These are phyloP conservation scores for Xylariales sp. DNA, from an alignment of 2,329 filamentous ascomycete species.

Conservation along the genomic window DNA sequence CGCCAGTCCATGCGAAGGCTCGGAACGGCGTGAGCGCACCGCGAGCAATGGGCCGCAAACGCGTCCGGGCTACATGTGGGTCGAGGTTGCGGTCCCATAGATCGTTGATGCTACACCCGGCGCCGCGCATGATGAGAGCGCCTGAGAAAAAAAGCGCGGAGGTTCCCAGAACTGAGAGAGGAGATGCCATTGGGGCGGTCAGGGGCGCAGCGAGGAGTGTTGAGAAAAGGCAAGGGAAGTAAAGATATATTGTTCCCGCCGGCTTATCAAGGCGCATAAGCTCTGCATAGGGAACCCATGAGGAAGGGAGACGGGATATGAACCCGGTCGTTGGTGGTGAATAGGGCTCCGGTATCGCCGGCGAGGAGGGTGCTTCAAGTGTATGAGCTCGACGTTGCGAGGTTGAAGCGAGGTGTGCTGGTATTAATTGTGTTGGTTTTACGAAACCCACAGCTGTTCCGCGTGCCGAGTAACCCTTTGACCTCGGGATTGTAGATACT, in stretches of 20 bases:
- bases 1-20: conserved; percentile 79
- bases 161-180: conserved; percentile 71
- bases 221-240: conserved; percentile 86
- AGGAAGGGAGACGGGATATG: conserved; percentile 73
- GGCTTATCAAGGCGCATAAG: conserved; percentile 85
- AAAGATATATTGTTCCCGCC: conserved; percentile 84
- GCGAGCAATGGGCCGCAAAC: conserved; percentile 82
- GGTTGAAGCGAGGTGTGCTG: conserved; percentile 9
- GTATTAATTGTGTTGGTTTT: conserved; percentile 39
- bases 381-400: conserved; percentile 42
- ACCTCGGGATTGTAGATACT: conserved; percentile 30
- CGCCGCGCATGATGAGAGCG: conserved; percentile 86
- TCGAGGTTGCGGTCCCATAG: conserved; percentile 91
- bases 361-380: conserved; percentile 41
- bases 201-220: conserved; percentile 83
- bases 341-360: conserved; percentile 59
- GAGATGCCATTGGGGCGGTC: conserved; percentile 68
- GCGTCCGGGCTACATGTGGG: conserved; percentile 79
- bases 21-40: conserved; percentile 78
- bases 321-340: conserved; percentile 77
- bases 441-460: conserved; percentile 38
- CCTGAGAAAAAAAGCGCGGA: conserved; percentile 78
- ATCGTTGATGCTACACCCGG: conserved; percentile 90
- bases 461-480: conserved; percentile 12
- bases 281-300: conserved; percentile 84